phyloP scores from a whole-genome alignment of 495 filamentous ascomycete genomes.

The Penicillium atrosanguineum region DNA sequence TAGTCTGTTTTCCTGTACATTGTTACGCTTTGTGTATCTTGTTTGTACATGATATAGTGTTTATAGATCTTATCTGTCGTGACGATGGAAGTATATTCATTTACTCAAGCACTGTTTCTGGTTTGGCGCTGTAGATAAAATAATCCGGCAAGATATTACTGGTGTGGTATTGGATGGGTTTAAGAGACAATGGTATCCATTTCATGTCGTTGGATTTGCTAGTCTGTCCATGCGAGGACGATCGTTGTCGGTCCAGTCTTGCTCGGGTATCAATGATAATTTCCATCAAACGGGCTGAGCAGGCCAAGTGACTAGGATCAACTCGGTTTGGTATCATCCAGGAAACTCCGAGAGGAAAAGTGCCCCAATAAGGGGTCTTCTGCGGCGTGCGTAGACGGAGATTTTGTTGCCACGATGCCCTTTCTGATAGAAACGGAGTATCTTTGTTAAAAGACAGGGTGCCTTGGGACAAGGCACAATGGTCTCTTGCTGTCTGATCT shows the following conservation, averaged over 20 bases:
- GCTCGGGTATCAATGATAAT: neutral
- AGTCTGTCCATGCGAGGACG: neutral
- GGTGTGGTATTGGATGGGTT: too few relatives aligned
- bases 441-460: neutral
- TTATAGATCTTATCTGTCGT: neutral
- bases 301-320: neutral
- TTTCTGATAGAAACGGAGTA: neutral
- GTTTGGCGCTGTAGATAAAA: neutral
- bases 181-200: neutral
- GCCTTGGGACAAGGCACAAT: neutral
- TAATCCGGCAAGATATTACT: too few relatives aligned
- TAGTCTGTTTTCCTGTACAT: slow-evolving; percentile 1
- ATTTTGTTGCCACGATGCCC: neutral
- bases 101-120: neutral
- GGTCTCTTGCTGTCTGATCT: neutral
- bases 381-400: neutral
- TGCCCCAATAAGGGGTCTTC: neutral
- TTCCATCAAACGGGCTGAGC: neutral
- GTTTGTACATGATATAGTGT: slow-evolving; percentile 10
- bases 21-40: slow-evolving; percentile 4
- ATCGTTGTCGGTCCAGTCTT: neutral
- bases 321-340: neutral
- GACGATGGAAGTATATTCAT: neutral
- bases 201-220: neutral
- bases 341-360: neutral